Percentiles rank a stretch among this genome's conserved stretches.
Evolutionary conservation across 2,329 filamentous ascomycete species (phyloP).

Genomic region (Nigrospora sphaerica): DNA sequence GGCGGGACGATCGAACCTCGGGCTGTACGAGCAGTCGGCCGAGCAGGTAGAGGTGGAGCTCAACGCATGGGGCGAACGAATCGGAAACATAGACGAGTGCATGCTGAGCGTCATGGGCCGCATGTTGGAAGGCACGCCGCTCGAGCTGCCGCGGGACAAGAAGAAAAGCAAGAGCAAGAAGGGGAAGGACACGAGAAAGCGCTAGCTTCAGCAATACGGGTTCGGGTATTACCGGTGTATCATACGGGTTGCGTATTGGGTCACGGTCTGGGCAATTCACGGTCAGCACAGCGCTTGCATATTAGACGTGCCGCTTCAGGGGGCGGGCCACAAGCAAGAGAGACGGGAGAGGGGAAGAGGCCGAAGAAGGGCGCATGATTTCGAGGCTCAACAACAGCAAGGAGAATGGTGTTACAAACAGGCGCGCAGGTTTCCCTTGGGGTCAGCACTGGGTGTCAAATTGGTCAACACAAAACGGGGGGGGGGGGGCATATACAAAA

Average conservation of each 20-base stretch:
- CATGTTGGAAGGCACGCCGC: slow-evolving; percentile 48
- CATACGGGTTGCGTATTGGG: neutral
- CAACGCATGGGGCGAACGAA: slow-evolving; percentile 51
- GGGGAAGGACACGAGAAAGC: slow-evolving; percentile 37
- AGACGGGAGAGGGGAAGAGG: too few relatives aligned
- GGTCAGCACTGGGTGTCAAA: too few relatives aligned
- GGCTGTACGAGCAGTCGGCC: slow-evolving; percentile 28
- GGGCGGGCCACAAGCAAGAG: too few relatives aligned
- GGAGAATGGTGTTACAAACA: too few relatives aligned
- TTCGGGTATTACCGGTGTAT: slow-evolving; percentile 1
- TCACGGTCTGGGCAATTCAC: too few relatives aligned
- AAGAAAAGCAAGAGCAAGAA: slow-evolving; percentile 54
- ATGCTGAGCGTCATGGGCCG: slow-evolving; percentile 64
- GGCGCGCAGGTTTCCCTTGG: too few relatives aligned
- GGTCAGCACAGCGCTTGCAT: too few relatives aligned
- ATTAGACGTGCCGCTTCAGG: too few relatives aligned
- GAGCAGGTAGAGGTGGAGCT: slow-evolving; percentile 38
- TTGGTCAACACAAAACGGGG: too few relatives aligned
- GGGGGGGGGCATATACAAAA: too few relatives aligned
- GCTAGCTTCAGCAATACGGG: neutral
- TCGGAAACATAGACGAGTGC: slow-evolving; percentile 65
- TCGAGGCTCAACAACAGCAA: too few relatives aligned
- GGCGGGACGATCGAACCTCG: slow-evolving; percentile 26
- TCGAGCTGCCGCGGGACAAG: slow-evolving; percentile 59
- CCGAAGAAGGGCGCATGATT: too few relatives aligned